These are phyloP conservation scores for Babesia bovis DNA, from an alignment of 169 alveolate species.

Conservation along the genomic window DNA sequence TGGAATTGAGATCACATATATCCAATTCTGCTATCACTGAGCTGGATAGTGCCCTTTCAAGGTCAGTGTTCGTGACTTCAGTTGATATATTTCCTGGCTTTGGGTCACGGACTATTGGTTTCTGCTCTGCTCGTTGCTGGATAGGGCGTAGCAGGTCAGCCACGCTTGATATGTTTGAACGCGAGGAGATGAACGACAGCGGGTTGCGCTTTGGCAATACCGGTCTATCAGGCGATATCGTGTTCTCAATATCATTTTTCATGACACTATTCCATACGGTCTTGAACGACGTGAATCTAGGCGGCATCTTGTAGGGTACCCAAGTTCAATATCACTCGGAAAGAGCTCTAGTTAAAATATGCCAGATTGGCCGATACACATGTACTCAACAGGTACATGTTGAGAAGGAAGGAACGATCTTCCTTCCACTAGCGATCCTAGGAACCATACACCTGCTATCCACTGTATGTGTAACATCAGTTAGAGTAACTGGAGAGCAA, in stretches of 20 bases:
- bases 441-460: no score
- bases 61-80: not conserved
- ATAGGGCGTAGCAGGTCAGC: not conserved
- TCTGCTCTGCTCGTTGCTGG: not conserved
- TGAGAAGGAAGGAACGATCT: no score
- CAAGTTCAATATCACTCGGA: no score
- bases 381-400: no score
- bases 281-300: conserved; percentile 52
- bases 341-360: no score
- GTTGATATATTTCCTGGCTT: no score
- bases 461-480: no score
- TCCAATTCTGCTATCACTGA: not conserved
- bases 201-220: conserved; percentile 33
- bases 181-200: conserved; percentile 1
- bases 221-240: conserved; percentile 19
- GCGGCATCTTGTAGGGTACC: conserved; percentile 33
- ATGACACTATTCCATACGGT: conserved; percentile 51
- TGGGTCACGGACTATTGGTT: no score
- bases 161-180: conserved; percentile 2
- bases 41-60: not conserved
- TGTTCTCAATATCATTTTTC: conserved; percentile 27
- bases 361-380: no score
- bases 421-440: no score
- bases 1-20: not conserved
- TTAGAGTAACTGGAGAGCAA: no score